Percentiles rank a stretch among this genome's conserved stretches.
Evolutionary conservation across 139 green algal genomes (phyloP).

Genomic region (Zygnema circumcarinatum): DNA sequence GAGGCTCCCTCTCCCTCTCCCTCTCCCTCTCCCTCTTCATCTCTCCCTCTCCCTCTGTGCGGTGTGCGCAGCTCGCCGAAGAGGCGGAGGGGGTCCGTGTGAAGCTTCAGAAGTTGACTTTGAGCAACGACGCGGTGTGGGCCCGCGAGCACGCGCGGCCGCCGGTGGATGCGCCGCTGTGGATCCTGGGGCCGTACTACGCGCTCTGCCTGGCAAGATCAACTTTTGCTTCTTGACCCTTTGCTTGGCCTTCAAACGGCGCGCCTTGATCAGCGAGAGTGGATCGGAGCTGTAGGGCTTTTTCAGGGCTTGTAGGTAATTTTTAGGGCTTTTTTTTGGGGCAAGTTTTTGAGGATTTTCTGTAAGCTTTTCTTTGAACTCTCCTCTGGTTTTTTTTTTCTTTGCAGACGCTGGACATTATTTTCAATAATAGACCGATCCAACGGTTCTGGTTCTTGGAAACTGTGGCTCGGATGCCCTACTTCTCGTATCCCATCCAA

Average conservation of each 20-base stretch:
- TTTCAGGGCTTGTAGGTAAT: slow-evolving; percentile 3
- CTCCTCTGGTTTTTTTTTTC: neutral
- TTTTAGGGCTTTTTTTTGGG: slow-evolving; percentile 11
- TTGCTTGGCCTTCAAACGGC: neutral
- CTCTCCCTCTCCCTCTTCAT: too few species aligned
- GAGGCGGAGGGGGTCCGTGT: slow-evolving; percentile 58
- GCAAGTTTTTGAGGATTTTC: neutral
- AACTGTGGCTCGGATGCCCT: slow-evolving; percentile 90
- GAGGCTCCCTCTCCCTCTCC: too few species aligned
- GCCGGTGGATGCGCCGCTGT: slow-evolving; percentile 49
- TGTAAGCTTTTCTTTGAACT: neutral
- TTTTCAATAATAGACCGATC: slow-evolving; percentile 66
- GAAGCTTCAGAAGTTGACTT: slow-evolving; percentile 68
- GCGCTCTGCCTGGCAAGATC: slow-evolving; percentile 49
- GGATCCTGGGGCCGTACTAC: slow-evolving; percentile 63
- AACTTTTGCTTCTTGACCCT: neutral
- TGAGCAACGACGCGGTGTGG: slow-evolving; percentile 82
- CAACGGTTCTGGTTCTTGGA: slow-evolving; percentile 93
- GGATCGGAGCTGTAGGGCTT: neutral
- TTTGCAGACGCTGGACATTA: slow-evolving; percentile 59
- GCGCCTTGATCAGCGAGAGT: neutral
- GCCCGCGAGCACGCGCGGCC: slow-evolving; percentile 71
- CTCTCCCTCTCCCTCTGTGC: too few species aligned
- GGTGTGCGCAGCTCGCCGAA: slow-evolving; percentile 9
- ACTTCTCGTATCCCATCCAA: slow-evolving; percentile 85